Percentiles rank a stretch among this genome's conserved stretches.
Conservation (phyloP, 2,329 filamentous ascomycete species). For the Neocatenulostroma microsporum region DNA sequence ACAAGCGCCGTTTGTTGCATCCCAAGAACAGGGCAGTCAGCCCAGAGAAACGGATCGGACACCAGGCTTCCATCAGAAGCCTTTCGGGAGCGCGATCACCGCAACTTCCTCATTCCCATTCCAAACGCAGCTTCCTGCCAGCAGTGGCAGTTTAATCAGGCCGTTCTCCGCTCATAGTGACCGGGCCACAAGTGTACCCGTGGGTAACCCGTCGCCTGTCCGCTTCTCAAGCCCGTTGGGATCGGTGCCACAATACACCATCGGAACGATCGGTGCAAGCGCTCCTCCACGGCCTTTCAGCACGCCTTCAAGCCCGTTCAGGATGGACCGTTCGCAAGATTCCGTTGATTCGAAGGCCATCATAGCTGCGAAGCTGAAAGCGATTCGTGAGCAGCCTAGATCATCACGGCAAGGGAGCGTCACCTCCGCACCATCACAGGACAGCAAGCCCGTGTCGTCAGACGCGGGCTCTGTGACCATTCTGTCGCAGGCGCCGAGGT, state of each 20-base stretch:
- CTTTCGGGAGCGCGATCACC: neutral
- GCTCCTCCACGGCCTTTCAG: constrained; percentile 15
- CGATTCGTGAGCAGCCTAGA: constrained; percentile 10
- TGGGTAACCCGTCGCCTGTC: constrained; percentile 1
- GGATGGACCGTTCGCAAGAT: constrained; percentile 15
- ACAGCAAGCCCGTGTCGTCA: constrained; percentile 1
- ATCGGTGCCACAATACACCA: constrained; percentile 16
- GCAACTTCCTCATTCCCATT: constrained; percentile 15
- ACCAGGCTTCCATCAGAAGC: too few species aligned
- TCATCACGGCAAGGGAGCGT: neutral
- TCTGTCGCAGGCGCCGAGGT: constrained; percentile 12
- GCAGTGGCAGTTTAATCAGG: neutral
- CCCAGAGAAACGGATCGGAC: too few species aligned
- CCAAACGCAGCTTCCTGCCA: constrained; percentile 16
- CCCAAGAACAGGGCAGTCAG: too few species aligned
- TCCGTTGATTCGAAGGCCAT: constrained; percentile 4
- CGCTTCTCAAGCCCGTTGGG: constrained; percentile 16
- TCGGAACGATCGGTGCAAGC: constrained; percentile 21
- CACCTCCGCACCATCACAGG: constrained; percentile 1
- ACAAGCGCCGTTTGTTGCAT: too few species aligned
- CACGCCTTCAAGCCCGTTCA: constrained; percentile 10
- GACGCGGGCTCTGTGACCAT: neutral
- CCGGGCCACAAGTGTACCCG: constrained; percentile 8
- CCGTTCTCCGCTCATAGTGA: neutral
- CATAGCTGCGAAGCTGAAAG: constrained; percentile 12